Percentiles rank a stretch among this genome's conserved stretches.
phyloP scores from a whole-genome alignment of 2,329 filamentous ascomycete genomes.

The Claviceps humidiphila region DNA sequence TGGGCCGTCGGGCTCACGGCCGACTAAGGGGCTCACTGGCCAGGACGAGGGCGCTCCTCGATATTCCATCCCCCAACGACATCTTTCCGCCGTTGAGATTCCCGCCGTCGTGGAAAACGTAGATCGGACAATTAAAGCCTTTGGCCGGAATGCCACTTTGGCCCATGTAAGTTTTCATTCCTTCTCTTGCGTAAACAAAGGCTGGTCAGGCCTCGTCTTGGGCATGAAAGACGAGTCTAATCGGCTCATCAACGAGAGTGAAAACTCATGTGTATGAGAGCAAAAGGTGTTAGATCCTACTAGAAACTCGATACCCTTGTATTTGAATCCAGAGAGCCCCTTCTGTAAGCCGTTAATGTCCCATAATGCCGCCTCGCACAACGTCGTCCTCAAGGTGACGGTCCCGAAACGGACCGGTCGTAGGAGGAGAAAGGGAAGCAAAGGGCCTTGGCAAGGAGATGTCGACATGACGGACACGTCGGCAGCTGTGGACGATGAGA shows the following conservation, averaged over 20 bases:
- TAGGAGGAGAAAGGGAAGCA: constrained; percentile 68
- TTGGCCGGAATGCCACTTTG: constrained; percentile 25
- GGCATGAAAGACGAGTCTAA: not conserved
- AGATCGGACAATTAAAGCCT: constrained; percentile 28
- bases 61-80: constrained; percentile 21
- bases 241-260: no score
- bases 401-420: constrained; percentile 78
- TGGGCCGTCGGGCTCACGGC: not conserved
- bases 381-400: constrained; percentile 74
- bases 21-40: not conserved
- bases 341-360: constrained; percentile 69
- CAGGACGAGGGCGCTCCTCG: constrained; percentile 17
- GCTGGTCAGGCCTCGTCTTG: not conserved
- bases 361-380: constrained; percentile 61
- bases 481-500: constrained; percentile 2
- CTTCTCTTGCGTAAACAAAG: not conserved
- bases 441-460: constrained; percentile 47
- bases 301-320: constrained; percentile 49
- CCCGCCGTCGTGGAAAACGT: constrained; percentile 30
- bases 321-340: constrained; percentile 66
- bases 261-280: not conserved
- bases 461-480: constrained; percentile 17
- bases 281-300: constrained; percentile 32
- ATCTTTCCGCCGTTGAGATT: constrained; percentile 28
- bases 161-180: constrained; percentile 20